A percentile compares a stretch with the other conserved stretches of the same genome.
Evolutionary conservation across 1,284 basidiomycete species (phyloP).

Genomic region (Anthracocystis walkeri): DNA sequence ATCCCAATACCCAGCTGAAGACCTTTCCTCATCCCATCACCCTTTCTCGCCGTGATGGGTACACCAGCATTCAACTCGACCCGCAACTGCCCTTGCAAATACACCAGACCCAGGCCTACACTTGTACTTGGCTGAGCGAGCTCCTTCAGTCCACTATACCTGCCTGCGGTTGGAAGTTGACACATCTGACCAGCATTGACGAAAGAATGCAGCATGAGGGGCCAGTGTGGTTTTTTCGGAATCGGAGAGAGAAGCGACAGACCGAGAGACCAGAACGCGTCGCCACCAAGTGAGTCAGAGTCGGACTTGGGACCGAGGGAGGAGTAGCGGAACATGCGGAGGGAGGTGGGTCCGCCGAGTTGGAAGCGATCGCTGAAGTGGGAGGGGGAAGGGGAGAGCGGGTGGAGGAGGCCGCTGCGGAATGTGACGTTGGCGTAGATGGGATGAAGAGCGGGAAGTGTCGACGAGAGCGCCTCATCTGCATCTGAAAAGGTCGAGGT

Average conservation of each 20-base stretch:
- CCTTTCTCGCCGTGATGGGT: constrained; percentile 81
- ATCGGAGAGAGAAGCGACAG: constrained; percentile 83
- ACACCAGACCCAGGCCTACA: constrained; percentile 89
- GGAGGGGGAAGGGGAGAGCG: constrained; percentile 65
- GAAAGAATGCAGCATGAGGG: constrained; percentile 86
- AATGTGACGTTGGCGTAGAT: constrained; percentile 34
- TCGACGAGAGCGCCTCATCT: background rate
- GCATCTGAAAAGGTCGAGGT: background rate
- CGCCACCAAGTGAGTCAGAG: constrained; percentile 85
- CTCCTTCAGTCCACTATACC: background rate
- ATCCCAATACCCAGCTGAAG: constrained; percentile 92
- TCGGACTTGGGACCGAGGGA: constrained; percentile 86
- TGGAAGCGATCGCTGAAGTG: constrained; percentile 89
- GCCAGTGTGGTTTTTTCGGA: constrained; percentile 84
- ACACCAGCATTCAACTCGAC: constrained; percentile 93
- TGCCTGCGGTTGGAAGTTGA: constrained; percentile 68
- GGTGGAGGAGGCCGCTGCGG: constrained; percentile 49
- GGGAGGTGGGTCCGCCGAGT: constrained; percentile 89
- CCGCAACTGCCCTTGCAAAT: constrained; percentile 84
- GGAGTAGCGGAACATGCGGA: constrained; percentile 87
- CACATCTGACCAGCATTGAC: constrained; percentile 88
- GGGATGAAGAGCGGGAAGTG: constrained; percentile 1
- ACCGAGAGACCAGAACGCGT: constrained; percentile 86
- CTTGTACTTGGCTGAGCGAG: constrained; percentile 74
- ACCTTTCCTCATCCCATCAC: constrained; percentile 83